Percentiles rank a stretch among this genome's conserved stretches.
Conservation (phyloP, 169 alveolate genomes). For the Plasmodium fragile region DNA sequence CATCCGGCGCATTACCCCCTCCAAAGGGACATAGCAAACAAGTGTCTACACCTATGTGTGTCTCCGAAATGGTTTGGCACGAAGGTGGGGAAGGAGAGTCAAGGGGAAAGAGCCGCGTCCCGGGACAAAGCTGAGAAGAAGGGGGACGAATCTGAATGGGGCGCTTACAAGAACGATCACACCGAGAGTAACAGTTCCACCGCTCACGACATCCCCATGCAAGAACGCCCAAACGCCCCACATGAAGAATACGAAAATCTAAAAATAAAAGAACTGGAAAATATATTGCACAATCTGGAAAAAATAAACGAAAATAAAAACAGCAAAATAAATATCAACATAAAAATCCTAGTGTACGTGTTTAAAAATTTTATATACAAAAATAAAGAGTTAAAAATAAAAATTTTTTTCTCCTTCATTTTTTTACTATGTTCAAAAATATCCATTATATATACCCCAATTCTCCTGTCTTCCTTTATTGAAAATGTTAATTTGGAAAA, state of each 20-base stretch:
- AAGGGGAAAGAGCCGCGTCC: neutral
- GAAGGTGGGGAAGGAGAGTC: neutral
- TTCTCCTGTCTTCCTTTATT: conserved; percentile 62
- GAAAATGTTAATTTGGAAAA: conserved; percentile 74
- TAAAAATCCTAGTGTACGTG: conserved; percentile 65
- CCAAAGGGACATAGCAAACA: neutral
- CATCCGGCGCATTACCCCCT: neutral
- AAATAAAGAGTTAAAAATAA: conserved; percentile 64
- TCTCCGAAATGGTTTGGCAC: neutral
- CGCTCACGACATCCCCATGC: too few species aligned
- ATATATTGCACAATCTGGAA: conserved; percentile 23
- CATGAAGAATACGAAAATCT: conserved; percentile 4
- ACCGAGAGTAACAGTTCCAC: neutral
- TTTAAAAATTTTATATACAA: conserved; percentile 72
- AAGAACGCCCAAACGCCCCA: neutral
- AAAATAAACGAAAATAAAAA: conserved; percentile 34
- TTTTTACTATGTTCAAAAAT: conserved; percentile 73
- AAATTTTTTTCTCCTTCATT: conserved; percentile 59
- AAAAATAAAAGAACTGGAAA: conserved; percentile 48
- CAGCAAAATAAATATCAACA: conserved; percentile 51
- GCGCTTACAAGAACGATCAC: neutral
- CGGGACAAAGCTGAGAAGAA: neutral
- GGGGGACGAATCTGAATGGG: neutral
- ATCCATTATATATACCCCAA: conserved; percentile 65
- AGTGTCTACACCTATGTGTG: neutral